Percentiles rank a stretch among this genome's conserved stretches.
These are phyloP conservation scores for Sclerotinia nivalis DNA, from an alignment of 2,329 filamentous ascomycete genomes.

Conservation along the genomic window DNA sequence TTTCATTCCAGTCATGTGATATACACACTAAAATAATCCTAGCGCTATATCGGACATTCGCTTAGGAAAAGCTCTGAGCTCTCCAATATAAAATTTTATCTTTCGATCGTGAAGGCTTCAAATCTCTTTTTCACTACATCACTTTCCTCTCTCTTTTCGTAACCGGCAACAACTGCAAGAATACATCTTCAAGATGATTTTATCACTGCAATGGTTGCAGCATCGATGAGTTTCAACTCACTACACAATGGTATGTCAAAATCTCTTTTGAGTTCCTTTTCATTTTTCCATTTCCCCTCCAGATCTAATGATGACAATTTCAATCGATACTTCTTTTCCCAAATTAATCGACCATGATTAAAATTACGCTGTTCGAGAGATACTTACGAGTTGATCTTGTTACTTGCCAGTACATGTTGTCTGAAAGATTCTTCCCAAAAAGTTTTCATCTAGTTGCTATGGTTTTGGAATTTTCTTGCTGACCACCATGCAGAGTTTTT, in stretches of 20 bases:
- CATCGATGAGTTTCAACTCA: not conserved
- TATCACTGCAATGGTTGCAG: not conserved
- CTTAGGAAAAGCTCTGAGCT: slow-evolving; percentile 11
- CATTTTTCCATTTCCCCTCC: slow-evolving; percentile 13
- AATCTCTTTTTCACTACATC: not conserved
- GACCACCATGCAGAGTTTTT: slow-evolving; percentile 31
- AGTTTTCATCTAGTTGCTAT: not conserved
- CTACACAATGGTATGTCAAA: slow-evolving; percentile 28
- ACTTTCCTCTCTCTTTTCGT: not conserved
- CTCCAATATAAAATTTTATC: slow-evolving; percentile 21
- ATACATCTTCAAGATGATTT: not conserved
- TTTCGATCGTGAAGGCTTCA: not conserved
- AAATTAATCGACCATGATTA: slow-evolving; percentile 88
- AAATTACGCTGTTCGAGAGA: slow-evolving; percentile 65
- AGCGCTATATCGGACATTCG: slow-evolving; percentile 16
- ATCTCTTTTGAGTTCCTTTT: not conserved
- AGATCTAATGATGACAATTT: slow-evolving; percentile 64
- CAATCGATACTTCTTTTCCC: slow-evolving; percentile 76
- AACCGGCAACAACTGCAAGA: not conserved
- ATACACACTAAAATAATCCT: not conserved
- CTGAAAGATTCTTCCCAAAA: slow-evolving; percentile 53
- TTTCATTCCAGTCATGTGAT: not conserved
- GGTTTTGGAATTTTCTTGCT: slow-evolving; percentile 27
- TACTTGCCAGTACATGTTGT: slow-evolving; percentile 90
- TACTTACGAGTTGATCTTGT: slow-evolving; percentile 63